A percentile compares a stretch with the other conserved stretches of the same genome.
phyloP scores from a whole-genome alignment of 768 basidiomycete species.

The Russula vinacea region DNA sequence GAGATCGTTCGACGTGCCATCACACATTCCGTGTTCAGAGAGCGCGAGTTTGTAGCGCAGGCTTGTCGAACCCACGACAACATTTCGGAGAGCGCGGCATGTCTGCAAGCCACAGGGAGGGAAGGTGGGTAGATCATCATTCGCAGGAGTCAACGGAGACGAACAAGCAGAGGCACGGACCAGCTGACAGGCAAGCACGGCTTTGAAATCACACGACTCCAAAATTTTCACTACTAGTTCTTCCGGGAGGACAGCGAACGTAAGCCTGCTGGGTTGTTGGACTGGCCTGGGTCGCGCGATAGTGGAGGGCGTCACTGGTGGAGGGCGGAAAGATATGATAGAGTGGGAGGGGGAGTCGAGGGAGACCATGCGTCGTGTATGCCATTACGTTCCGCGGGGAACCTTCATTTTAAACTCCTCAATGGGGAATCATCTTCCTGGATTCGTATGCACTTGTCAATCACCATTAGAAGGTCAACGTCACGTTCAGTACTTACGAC shows the following conservation, averaged over 20 bases:
- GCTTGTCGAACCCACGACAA: constrained; percentile 9
- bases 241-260: constrained; percentile 3
- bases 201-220: constrained; percentile 11
- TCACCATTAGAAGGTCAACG: no score
- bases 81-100: constrained; percentile 8
- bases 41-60: constrained; percentile 23
- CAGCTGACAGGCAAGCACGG: constrained; percentile 14
- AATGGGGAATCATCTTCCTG: no score
- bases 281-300: not conserved
- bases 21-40: constrained; percentile 19
- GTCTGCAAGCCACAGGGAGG: not conserved
- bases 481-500: no score
- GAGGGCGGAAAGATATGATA: not conserved
- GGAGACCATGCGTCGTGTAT: not conserved
- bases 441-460: no score
- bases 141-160: not conserved
- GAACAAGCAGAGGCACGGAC: not conserved
- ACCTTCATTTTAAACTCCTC: no score
- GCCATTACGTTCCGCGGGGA: no score
- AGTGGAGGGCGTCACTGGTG: not conserved
- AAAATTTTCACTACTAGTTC: constrained; percentile 17
- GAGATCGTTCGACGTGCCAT: not conserved
- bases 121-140: not conserved
- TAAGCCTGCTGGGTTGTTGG: not conserved
- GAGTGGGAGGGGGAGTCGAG: not conserved